Base-by-base conservation (phyloP, 192 early-diverging fungal genomes). In the Coemansia sp. region DNA sequence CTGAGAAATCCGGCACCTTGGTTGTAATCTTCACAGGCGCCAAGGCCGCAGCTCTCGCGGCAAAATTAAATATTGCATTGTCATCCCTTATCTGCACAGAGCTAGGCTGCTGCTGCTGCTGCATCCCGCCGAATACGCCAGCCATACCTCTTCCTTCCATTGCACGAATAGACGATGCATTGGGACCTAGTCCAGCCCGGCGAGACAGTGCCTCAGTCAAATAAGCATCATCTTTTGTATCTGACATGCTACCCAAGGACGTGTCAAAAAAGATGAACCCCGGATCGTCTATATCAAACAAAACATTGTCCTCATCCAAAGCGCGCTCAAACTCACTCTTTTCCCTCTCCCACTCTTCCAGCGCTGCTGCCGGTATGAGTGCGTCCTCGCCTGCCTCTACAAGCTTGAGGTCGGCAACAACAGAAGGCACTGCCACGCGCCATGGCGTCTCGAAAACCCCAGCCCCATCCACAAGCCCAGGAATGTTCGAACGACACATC, bases 311-410 rank as follows among this genome's bases (percentile, higher is more conserved):
- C 61, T 82, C 80, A 58, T 82, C 80, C 47, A 82, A 62, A 13
- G 80, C 80, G 6, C 80, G 80, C 75, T 82, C 80, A 72, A 82
- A 77, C 54, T 77, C 80, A 51, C 72, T 74, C 75, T 77, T 74
- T 51, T 82, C 80, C 11, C 64, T 40, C 45, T 68, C 78, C 78
- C 78, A 81, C 45, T 61, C 73, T 4, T 66, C 78, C 19, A 75
- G 67, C 73, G 75, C 78, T 41, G 78, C 73, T 0, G 78, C 70
- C 16, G 78, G 78, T 39, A 81, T 69, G 26, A 81, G 73, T 22
- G 78, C 62, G 39, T 81, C 73, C 19, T 71, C 63, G 42, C 67
- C 73, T 7, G 77, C 43, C 3, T 67, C 77, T 21, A 71, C 64
- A 7, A 79, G 77, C 48, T 47, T 67, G 9, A 63, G 45, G 36